Evolutionary conservation across 768 basidiomycete genomes (phyloP), one percentile per base, ranked within the genome.

Genomic region (Leccinum disarticulatum): DNA sequence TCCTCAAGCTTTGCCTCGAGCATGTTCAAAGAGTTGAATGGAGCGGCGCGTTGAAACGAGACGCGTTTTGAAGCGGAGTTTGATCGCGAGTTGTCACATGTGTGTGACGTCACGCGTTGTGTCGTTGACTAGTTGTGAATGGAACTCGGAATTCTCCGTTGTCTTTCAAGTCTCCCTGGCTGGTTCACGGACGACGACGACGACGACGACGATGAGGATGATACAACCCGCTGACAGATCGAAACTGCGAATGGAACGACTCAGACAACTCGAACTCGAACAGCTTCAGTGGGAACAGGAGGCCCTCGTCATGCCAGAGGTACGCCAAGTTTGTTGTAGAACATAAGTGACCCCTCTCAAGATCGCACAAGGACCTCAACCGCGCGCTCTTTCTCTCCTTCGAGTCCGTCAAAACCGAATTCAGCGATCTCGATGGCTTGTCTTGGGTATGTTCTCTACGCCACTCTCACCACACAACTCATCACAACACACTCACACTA

Each of bases 1-100:
- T 94, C 88, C 57, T 83, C 80, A 51, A 98, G 83, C 71, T 88
- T 90, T 30, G 96, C 96, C 88, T 98, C 96, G 57, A 93, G 82
- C 91, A 93, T 93, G 22, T 22, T 22, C 22, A 22, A 22, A 22
- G 22, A 22, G 22, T 22, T 22, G 22, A 22, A 22, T 1, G 22
- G 22, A 22, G 22, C 22, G 22, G 22, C 61, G 69, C 74, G 66
- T 49, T 51, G 52, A 50, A 25, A 59, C 50, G 47, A 54, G 68
- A 72, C 73, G 77, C 72, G 74, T 66, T 74, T 77, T 75, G 59
- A 68, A 69, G 67, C 74, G 74, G 73, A 76, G 73, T 56, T 64
- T 66, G 30, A 27, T 59, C 72, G 68, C 72, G 74, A 58, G 35
- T 3, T 6, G 67, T 74, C 74, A 72, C 74, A 55, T 43, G 38